These are phyloP conservation scores for Penicillium sp. DNA, from an alignment of 2,329 filamentous ascomycete genomes.

Conservation along the genomic window DNA sequence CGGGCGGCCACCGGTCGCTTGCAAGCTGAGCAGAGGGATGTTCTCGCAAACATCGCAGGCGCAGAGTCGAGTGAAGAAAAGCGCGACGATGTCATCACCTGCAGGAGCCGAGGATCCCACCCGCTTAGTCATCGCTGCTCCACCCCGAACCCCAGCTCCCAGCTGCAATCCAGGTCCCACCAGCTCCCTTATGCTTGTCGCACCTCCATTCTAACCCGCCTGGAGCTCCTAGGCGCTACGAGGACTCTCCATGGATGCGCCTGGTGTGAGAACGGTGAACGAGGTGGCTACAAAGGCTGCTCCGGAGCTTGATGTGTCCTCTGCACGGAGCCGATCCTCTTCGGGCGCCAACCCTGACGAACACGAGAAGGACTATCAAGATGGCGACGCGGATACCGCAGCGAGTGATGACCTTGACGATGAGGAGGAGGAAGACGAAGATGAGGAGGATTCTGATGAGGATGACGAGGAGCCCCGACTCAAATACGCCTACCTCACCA, in stretches of 20 bases:
- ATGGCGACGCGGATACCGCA: conserved; percentile 34
- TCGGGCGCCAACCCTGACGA: conserved; percentile 23
- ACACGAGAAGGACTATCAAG: conserved; percentile 21
- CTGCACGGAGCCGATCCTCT: conserved; percentile 28
- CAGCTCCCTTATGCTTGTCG: conserved; percentile 25
- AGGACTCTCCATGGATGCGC: conserved; percentile 48
- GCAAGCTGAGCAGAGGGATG: conserved; percentile 41
- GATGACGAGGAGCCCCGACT: conserved; percentile 93
- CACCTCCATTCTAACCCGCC: conserved; percentile 26
- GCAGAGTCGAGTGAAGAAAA: neutral
- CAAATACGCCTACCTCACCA: conserved; percentile 89
- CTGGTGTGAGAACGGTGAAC: conserved; percentile 40
- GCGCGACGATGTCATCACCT: conserved; percentile 26
- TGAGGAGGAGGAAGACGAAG: conserved; percentile 58
- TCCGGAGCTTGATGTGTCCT: conserved; percentile 26
- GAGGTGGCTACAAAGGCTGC: conserved; percentile 32
- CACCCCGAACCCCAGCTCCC: conserved; percentile 32
- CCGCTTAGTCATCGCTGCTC: conserved; percentile 33
- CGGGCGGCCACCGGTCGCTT: conserved; percentile 36
- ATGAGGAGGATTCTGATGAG: conserved; percentile 76
- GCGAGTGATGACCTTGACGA: conserved; percentile 32
- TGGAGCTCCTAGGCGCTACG: conserved; percentile 35
- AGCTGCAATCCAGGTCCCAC: conserved; percentile 22
- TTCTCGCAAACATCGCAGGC: conserved; percentile 40
- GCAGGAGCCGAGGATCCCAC: conserved; percentile 15